Evolutionary conservation across 108 stramenopile genomes (phyloP).

Genomic region (Schizochytrium sp.): DNA sequence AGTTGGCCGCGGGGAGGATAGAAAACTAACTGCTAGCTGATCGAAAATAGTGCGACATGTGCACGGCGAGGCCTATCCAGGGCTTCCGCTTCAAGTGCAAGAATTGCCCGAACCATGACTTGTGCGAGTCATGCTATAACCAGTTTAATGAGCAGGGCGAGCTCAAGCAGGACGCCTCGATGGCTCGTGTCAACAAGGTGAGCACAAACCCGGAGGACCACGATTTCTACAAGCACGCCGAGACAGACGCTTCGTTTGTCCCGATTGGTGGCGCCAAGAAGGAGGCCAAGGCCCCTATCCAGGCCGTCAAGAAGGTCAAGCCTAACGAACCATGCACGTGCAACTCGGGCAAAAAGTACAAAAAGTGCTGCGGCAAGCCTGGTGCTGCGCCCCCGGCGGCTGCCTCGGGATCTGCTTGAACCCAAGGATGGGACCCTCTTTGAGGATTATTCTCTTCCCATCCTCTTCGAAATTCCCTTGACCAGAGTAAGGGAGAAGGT

Average conservation of each 20-base stretch:
- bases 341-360: slow-evolving; percentile 27
- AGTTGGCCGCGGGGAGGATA: background rate
- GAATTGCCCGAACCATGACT: background rate
- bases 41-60: background rate
- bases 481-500: too few relatives aligned
- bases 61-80: background rate
- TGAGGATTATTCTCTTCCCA: too few relatives aligned
- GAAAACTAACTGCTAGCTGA: background rate
- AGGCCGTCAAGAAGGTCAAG: slow-evolving; percentile 10
- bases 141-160: background rate
- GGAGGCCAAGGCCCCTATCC: background rate
- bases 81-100: slow-evolving; percentile 14
- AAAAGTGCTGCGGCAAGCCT: slow-evolving; percentile 28
- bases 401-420: too few relatives aligned
- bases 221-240: background rate
- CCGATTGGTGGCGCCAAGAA: background rate
- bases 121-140: slow-evolving; percentile 11
- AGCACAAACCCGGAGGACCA: background rate
- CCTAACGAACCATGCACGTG: slow-evolving; percentile 30
- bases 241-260: background rate
- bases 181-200: slow-evolving; percentile 5
- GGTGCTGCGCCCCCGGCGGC: background rate
- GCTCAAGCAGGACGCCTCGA: background rate
- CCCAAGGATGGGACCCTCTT: too few relatives aligned
- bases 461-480: too few relatives aligned